Percentiles rank a stretch among this genome's conserved stretches.
phyloP scores from a whole-genome alignment of 2,329 filamentous ascomycete species.

The Xylariaceae sp. region DNA sequence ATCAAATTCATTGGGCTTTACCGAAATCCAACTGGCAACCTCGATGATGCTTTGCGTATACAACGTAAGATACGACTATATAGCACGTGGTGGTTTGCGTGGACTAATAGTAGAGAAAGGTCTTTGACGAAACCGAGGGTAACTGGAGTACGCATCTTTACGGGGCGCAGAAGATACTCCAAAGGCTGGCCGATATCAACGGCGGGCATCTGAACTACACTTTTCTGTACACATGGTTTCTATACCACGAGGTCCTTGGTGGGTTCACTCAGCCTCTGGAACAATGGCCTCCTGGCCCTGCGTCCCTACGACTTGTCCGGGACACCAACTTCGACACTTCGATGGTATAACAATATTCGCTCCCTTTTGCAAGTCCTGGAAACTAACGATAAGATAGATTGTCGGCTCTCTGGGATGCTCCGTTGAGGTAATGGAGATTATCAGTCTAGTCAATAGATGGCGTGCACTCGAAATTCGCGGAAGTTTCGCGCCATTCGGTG shows the following conservation, averaged over 20 bases:
- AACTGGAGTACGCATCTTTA: constrained; percentile 43
- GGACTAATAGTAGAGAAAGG: constrained; percentile 27
- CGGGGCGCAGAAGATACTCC: constrained; percentile 38
- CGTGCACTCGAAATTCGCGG: constrained; percentile 31
- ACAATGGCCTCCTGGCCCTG: constrained; percentile 25
- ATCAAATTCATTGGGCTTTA: constrained; percentile 28
- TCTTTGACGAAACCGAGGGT: constrained; percentile 44
- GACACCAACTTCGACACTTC: constrained; percentile 32
- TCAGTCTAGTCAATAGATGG: constrained; percentile 38
- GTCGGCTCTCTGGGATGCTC: constrained; percentile 45
- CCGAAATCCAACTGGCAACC: constrained; percentile 39
- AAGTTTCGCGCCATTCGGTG: constrained; percentile 22
- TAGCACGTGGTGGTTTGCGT: background rate
- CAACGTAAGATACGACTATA: constrained; percentile 34
- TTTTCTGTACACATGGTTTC: constrained; percentile 43
- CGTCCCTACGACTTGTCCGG: constrained; percentile 28
- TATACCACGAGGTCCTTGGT: constrained; percentile 44
- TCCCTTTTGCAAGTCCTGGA: background rate
- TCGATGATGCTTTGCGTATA: constrained; percentile 49
- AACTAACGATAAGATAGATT: constrained; percentile 33
- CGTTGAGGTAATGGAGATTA: constrained; percentile 40
- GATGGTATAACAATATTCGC: constrained; percentile 23
- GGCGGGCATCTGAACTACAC: constrained; percentile 29
- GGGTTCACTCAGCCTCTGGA: constrained; percentile 37
- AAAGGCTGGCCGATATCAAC: constrained; percentile 26